A percentile compares a stretch with the other conserved stretches of the same genome.
phyloP scores from a whole-genome alignment of 129 eudicot genomes.

The Escallonia herrerae region DNA sequence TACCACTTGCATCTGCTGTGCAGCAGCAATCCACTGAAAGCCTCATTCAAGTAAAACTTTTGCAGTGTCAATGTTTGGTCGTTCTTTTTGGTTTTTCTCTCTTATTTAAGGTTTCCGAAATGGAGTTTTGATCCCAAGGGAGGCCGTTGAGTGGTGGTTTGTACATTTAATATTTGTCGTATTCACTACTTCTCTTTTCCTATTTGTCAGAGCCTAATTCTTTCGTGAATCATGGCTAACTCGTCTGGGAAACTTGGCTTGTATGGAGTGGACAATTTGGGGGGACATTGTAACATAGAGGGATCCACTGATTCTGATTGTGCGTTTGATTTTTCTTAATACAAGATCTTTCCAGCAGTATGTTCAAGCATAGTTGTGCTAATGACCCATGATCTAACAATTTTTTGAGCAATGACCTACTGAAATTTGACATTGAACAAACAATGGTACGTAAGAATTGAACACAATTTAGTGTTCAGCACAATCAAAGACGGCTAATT shows the following conservation, averaged over 20 bases:
- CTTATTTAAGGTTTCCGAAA: conserved; percentile 1
- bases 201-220: conserved; percentile 2
- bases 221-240: neutral
- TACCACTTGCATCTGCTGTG: conserved; percentile 39
- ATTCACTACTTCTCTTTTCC: neutral
- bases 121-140: neutral
- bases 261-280: neutral
- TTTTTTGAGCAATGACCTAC: no score
- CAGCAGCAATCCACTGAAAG: conserved; percentile 11
- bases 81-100: neutral
- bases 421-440: no score
- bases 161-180: conserved; percentile 4
- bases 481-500: no score
- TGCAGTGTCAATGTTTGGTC: conserved; percentile 7
- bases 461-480: no score
- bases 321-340: neutral
- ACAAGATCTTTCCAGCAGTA: no score
- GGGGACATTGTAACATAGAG: conserved; percentile 2
- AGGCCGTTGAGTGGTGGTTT: neutral
- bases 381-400: no score
- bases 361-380: no score
- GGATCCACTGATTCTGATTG: conserved; percentile 1
- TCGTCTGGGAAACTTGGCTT: neutral
- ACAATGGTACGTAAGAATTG: no score
- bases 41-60: neutral